Evolutionary conservation across 2,329 filamentous ascomycete genomes (phyloP), one percentile per base, ranked within the genome.

Genomic region (Phaeophleospora eucalypticola): DNA sequence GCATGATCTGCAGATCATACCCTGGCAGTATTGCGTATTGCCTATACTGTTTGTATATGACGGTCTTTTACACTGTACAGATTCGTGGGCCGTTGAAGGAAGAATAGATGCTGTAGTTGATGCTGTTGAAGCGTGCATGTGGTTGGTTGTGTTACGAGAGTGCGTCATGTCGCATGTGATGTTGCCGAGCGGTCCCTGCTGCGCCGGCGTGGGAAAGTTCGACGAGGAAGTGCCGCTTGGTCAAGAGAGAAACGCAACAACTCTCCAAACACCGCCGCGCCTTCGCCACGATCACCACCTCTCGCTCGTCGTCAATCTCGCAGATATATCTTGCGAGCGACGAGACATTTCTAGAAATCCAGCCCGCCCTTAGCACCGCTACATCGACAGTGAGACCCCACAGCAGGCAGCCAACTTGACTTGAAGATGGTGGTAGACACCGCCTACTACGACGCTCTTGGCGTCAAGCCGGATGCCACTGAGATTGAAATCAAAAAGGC

Each of bases 401-500:
- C 24, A 6, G 24, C 36, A 17, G 34, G 15, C 36, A 37, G 36
- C 16, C 33, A 35, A 18, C 35, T n/a, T n/a, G n/a, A n/a, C n/a
- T n/a, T 39, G 27, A 39, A 24, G 32, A 96, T 97, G 91, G 89
- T 95, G 60, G 87, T 87, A 63, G 91, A 97, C 75, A 93, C 87
- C 45, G 95, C 93, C 71, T 84, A 97, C 58, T 98, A 98, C 77
- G 89, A 97, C 68, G 79, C 82, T 52, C 78, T 98, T 62, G 76
- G 78, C 66, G 75, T 96, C 71, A 85, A 87, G 69, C 82, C 91
- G 34, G 81, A 83, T 52, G 89, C 90, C 20, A 79, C 83, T 24
- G 89, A 95, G 71, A 91, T 96, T 66, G 91, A 97, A 57, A 95
- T 98, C 68, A 97, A 96, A 70, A 98, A 97, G 68, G 93, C 83